Evolutionary conservation across 1,284 basidiomycete genomes (phyloP).

Genomic region (Vanrija sp.): DNA sequence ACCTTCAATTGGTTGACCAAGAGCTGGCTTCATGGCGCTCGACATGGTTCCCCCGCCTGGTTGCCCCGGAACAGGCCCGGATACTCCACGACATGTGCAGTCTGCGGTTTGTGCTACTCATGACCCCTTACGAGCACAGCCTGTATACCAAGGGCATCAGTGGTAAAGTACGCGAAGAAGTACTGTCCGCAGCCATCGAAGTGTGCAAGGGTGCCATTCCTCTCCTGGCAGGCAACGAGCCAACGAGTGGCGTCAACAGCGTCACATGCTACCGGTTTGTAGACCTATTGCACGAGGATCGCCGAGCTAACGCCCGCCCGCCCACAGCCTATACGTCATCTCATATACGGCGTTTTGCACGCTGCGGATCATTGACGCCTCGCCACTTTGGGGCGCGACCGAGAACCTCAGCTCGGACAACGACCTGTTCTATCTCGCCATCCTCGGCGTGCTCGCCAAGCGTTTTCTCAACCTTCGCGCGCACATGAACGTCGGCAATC

Average conservation of each 20-base stretch:
- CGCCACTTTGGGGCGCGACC: background rate
- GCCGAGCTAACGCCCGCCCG: background rate
- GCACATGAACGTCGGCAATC: conserved; percentile 16
- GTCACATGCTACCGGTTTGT: conserved; percentile 12
- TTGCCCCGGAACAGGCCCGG: conserved; percentile 6
- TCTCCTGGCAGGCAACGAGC: conserved; percentile 2
- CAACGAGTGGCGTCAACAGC: conserved; percentile 4
- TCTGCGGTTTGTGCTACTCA: conserved; percentile 12
- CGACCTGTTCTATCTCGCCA: conserved; percentile 18
- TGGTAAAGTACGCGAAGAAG: conserved; percentile 7
- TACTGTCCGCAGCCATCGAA: conserved; percentile 11
- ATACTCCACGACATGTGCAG: conserved; percentile 11
- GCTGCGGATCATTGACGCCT: conserved; percentile 15
- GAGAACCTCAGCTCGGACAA: conserved; percentile 1
- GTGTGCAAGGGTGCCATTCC: conserved; percentile 17
- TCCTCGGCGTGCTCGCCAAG: conserved; percentile 13
- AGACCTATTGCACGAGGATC: conserved; percentile 3
- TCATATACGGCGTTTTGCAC: conserved; percentile 15
- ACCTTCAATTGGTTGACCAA: conserved; percentile 2
- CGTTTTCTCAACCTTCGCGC: conserved; percentile 13
- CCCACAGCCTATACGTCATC: conserved; percentile 13
- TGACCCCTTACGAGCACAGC: conserved; percentile 15
- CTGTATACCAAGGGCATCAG: conserved; percentile 8
- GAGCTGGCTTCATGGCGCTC: conserved; percentile 2
- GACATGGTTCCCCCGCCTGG: conserved; percentile 5